Base-by-base conservation (phyloP, 768 basidiomycete genomes). In the Ephemerocybe angulata region DNA sequence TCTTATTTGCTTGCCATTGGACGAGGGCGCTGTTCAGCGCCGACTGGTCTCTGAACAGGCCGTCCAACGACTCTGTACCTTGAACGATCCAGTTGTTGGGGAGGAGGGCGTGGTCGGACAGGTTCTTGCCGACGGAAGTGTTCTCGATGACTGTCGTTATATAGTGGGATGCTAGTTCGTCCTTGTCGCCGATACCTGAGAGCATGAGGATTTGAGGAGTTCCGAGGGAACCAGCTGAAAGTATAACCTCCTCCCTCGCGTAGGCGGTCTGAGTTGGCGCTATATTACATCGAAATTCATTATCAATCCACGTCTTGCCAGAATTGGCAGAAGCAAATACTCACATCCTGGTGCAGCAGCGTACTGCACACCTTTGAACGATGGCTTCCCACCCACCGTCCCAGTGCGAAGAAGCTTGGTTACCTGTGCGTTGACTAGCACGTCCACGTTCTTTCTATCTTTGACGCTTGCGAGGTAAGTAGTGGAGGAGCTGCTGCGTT, bases 211-310 rank as follows among this genome's bases (percentile, higher is more conserved):
- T 62, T 29, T 61, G 60, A 15, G 69, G 67, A 2, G 63, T 67
- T 19, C 65, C 67, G 35, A 68, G 60, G 4, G 65, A 46, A 22
- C 71, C 70, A 4, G 68, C 67, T 17, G 69, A 69, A 11, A 72
- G 63, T 29, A 72, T 62, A 25, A 72, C 57, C 52, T 72, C 70
- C 25, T 65, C 67, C 4, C 52, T 49, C 2, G 70, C 70, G 2
- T 22, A 58, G 11, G 65, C 49, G 27, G 6, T 28, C 19, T 11
- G 24, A 2, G 50, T 43, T 4, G 52, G 38, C 24, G 27, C 38
- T 50, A 28, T 11, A 30, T 27, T 8, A 19, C n/a, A n/a, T n/a
- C n/a, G 51, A 30, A 25, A 25, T 28, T 50, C 33, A 48, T n/a
- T 42, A 19, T 24, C 28, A 15, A 3, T n/a, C n/a, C n/a, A 47